Base-by-base conservation (phyloP, 257 asterid species). In the Marsdenia floribunda region DNA sequence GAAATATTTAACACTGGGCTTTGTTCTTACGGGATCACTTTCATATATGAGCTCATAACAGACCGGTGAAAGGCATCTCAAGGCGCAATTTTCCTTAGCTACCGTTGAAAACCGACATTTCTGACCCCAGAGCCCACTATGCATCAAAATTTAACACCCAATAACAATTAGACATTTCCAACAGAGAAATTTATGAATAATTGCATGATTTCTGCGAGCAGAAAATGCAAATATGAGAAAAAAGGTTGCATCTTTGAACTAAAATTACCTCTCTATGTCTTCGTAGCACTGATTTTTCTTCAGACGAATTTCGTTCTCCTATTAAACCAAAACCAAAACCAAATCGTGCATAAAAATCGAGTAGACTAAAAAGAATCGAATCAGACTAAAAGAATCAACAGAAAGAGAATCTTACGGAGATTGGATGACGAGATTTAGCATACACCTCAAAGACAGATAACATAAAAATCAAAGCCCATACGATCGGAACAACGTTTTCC, bases 111-210 rank as follows among this genome's bases (percentile, higher is more conserved):
- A 83, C 82, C 80, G 83, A 87, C 98, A 94, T 38, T 79, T 80
- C 81, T 89, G 72, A 80, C 97, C 97, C 98, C 95, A 94, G 70
- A 91, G 73, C 75, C 97, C 98, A 85, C 98, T 94, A 55, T 21
- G 18, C 67, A 42, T 47, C 68, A 35, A 50, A 29, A 67, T 3
- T 44, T 1, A 74, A 46, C 59, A 54, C 54, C 24, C 64, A 29
- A 26, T 5, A 53, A 57, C 3, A 19, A 35, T 24, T n/a, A 57
- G n/a, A 35, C n/a, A 40, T 13, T 29, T 33, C 40, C 74, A 44
- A 16, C 37, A 68, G 13, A 8, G 9, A 44, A 49, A 33, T 33
- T 63, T 52, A 5, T 22, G 18, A 53, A 12, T 22, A 46, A 0
- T 57, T 54, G 49, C 2, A 13, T 0, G 4, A 12, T 12, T n/a